Conservation (phyloP, 352 stramenopile species). For the Phytophthora cajani region DNA sequence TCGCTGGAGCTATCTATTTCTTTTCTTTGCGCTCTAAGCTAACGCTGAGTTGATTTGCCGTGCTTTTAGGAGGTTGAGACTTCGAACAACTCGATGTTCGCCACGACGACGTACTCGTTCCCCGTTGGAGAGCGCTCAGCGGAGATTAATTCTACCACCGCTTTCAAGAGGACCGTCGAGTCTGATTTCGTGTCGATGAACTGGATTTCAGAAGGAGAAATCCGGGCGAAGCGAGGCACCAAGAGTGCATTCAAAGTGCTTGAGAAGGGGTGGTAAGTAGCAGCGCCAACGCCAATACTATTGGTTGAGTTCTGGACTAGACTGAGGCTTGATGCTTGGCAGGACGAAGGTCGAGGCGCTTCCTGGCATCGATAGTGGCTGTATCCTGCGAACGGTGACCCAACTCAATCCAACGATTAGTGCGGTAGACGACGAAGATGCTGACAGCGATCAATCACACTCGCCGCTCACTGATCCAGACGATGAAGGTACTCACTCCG, state of each 20-base stretch:
- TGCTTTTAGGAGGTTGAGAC: constrained; percentile 27
- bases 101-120: constrained; percentile 33
- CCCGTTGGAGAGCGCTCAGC: constrained; percentile 19
- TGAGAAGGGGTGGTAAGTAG: constrained; percentile 50
- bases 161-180: constrained; percentile 13
- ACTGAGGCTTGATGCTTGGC: neutral
- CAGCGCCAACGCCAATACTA: neutral
- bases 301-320: neutral
- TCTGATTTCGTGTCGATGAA: constrained; percentile 17
- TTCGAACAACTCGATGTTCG: constrained; percentile 32
- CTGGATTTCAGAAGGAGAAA: constrained; percentile 49
- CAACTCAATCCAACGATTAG: constrained; percentile 14
- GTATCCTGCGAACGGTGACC: constrained; percentile 22
- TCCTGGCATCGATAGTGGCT: constrained; percentile 5
- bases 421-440: neutral
- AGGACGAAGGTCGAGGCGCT: constrained; percentile 26
- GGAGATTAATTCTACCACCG: constrained; percentile 17
- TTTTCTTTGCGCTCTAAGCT: neutral
- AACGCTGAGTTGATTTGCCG: neutral
- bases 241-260: constrained; percentile 46
- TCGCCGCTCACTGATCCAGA: constrained; percentile 6
- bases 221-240: constrained; percentile 29
- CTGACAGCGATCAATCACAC: constrained; percentile 1
- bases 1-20: neutral
- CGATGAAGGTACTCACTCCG: neutral